phyloP scores from a whole-genome alignment of 768 basidiomycete genomes.

The Termitomyces sp. region DNA sequence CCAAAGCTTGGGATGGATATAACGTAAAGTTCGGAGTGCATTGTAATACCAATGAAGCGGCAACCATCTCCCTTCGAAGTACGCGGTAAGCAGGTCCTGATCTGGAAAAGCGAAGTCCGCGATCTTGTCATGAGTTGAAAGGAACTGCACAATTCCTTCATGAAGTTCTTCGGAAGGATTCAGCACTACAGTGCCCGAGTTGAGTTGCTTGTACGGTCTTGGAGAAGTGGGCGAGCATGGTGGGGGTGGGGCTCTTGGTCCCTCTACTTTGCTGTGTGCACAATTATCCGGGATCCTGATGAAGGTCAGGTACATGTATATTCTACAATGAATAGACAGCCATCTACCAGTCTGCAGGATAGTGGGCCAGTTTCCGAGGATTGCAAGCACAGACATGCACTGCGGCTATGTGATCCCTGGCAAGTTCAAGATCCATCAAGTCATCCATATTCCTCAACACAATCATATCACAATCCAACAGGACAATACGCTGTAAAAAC shows the following conservation, averaged over 20 bases:
- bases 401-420: constrained; percentile 75
- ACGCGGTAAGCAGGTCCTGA: constrained; percentile 83
- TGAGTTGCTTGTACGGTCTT: constrained; percentile 77
- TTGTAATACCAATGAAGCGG: constrained; percentile 88
- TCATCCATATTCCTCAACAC: constrained; percentile 80
- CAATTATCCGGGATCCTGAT: constrained; percentile 90
- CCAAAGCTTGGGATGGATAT: constrained; percentile 75
- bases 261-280: constrained; percentile 59
- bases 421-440: constrained; percentile 54
- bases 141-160: constrained; percentile 47
- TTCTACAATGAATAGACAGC: constrained; percentile 10
- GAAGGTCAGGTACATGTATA: neutral
- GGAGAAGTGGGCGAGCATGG: constrained; percentile 39
- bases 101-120: constrained; percentile 68
- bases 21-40: constrained; percentile 81
- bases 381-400: constrained; percentile 93
- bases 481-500: constrained; percentile 58
- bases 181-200: constrained; percentile 86
- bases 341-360: constrained; percentile 82
- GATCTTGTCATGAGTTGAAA: constrained; percentile 40
- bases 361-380: constrained; percentile 76
- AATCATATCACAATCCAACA: constrained; percentile 89
- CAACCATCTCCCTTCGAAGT: constrained; percentile 75
- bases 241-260: constrained; percentile 37
- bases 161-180: constrained; percentile 62